Evolutionary conservation across 192 early-diverging fungal species (phyloP).

Genomic region (Linnemannia schmuckeri): DNA sequence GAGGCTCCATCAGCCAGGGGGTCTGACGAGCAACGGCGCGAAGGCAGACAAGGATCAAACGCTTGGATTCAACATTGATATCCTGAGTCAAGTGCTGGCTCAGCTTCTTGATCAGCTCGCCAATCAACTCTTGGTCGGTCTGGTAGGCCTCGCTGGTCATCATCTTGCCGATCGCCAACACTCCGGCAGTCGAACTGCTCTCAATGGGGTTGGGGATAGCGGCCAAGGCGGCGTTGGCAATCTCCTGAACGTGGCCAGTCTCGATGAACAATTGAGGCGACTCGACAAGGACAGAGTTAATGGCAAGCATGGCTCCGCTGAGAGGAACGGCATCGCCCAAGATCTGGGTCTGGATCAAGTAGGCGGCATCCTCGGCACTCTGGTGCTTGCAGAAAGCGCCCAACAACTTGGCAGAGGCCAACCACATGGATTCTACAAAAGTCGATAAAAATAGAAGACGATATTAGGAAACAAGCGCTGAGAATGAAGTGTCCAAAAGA

Average conservation of each 20-base stretch:
- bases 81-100: conserved; percentile 35
- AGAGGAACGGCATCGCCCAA: conserved; percentile 30
- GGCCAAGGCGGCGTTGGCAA: conserved; percentile 47
- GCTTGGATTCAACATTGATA: conserved; percentile 53
- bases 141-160: conserved; percentile 64
- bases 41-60: conserved; percentile 56
- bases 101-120: conserved; percentile 52
- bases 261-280: conserved; percentile 61
- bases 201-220: conserved; percentile 34
- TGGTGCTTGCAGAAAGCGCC: conserved; percentile 70
- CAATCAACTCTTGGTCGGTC: conserved; percentile 41
- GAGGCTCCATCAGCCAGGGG: conserved; percentile 62
- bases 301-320: conserved; percentile 60
- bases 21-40: conserved; percentile 56
- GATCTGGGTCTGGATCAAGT: conserved; percentile 59
- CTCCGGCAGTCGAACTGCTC: conserved; percentile 66
- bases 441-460: neutral
- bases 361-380: conserved; percentile 59
- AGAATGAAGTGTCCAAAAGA: neutral
- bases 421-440: conserved; percentile 63
- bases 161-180: conserved; percentile 68
- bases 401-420: conserved; percentile 71
- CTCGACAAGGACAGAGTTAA: conserved; percentile 63
- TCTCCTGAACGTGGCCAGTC: conserved; percentile 45
- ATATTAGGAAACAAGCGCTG: neutral